Evolutionary conservation across 2,329 filamentous ascomycete species (phyloP), one percentile per base, ranked within the genome.

Genomic region (Fusarium goolgardi): DNA sequence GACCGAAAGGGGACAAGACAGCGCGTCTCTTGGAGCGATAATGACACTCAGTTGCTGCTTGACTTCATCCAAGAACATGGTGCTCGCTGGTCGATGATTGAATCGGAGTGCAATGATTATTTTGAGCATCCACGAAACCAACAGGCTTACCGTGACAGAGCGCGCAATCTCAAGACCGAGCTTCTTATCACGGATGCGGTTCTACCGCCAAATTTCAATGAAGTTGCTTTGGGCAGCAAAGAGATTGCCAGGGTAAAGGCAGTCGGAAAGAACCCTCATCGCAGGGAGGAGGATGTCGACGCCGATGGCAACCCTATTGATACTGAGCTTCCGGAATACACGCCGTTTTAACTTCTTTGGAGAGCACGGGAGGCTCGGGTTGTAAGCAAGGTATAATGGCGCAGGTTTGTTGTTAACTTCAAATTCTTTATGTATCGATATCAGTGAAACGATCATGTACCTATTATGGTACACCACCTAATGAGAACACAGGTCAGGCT

Each of bases 91-190:
- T 51, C 77, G 43, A n/a, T 15, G 37, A 81, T 81, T 4, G 67
- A 79, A 59, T 70, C 63, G 27, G 40, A 70, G 7, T 75, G 79
- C 29, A 69, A 70, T 0, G 32, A 78, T 20, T 59, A 57, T 3
- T 86, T 86, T 55, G 77, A 84, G 43, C 67, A 75, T 18, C 72
- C 73, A 3, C 83, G 85, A 50, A 81, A 83, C 69, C 85, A 87
- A 76, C 85, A 87, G 73, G 83, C 84, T 6, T 80, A 85, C 58
- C 84, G 86, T 9, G 86, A 88, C 78, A 85, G 84, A 75, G 86
- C 86, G n/a, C 82, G 86, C 50, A 82, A 86, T 57, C 67, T 86
- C 55, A 88, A 88, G 77, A 83, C 85, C 35, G 81, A 84, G 32
- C 79, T 84, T 45, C 77, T 88, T 18, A 78, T 81, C 51, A 73